Evolutionary conservation across 2,329 filamentous ascomycete species (phyloP), one percentile per base, ranked within the genome.

Genomic region (Microdochium nivale): DNA sequence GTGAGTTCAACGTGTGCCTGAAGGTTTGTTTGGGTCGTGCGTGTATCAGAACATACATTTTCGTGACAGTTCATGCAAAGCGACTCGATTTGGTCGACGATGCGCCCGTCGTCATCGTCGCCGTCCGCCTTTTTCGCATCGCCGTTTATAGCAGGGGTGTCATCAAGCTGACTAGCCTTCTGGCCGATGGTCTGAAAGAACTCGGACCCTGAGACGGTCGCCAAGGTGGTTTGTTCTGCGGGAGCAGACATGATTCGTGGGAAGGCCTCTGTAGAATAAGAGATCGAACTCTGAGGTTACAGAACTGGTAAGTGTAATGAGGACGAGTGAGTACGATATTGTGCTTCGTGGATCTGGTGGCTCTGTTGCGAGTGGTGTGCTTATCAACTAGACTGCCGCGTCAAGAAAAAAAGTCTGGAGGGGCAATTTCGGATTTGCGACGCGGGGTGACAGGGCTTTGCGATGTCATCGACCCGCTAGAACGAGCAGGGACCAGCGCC

Each of bases 1-100:
- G 59, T 63, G 54, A 60, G 9, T 10, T 30, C 14, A 24, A n/a
- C 21, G 32, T 23, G 16, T 25, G 19, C 19, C 3, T 14, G 2
- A 58, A 44, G 46, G 35, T 21, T 50, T 24, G 24, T 3, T 7
- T 13, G 23, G 50, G 10, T 8, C 7, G 3, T 11, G 24, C 8
- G 37, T 46, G 66, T 74, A 62, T 7, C n/a, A 30, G 46, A 25
- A 24, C 24, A 16, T 73, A 87, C 86, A 77, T 90, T 87, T 59
- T 90, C 76, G 60, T 84, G 80, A 70, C 88, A 92, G 73, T 89
- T 90, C 88, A 92, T 91, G 75, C 88, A 92, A 23, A 92, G 76
- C 57, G 86, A 89, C 69, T 91, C 87, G 55, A 86, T 84, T 69
- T 86, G 79, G 57, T 86, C 81, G 43, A 86, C 81, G 3, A 81